Base-by-base conservation (phyloP, 192 early-diverging fungal genomes). In the Coemansia reversa region DNA sequence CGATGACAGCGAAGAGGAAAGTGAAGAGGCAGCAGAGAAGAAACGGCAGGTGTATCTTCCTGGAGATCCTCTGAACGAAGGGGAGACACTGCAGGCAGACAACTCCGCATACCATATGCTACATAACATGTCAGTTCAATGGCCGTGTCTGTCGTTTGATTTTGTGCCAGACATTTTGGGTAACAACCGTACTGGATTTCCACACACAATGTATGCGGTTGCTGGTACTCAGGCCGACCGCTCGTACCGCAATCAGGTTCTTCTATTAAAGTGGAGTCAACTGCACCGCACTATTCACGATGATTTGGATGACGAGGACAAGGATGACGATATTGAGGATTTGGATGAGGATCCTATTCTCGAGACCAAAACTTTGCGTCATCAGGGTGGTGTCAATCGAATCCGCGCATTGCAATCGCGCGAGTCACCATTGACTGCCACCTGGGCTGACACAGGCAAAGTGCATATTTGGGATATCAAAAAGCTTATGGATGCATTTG, bases 121-220 rank as follows among this genome's bases (percentile, higher is more conserved):
- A 59, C 96, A 99, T 82, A 83, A 84, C 22, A 85, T 99, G 85
- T 84, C 91, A 49, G 91, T 93, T 28, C 87, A 94, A 70, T 95
- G 95, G 92, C 97, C 97, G 27, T 97, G 94, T 72, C 86, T 99
- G 52, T 93, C 90, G 74, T 99, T 99, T 65, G 97, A 99, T 73
- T 85, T 99, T 67, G 81, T 99, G 53, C 84, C 87, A 20, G 95
- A 98, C 72, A 87, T 87, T 39, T 78, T 97, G 33, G 97, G 95
- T 6, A 79, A 76, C 25, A 85, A 86, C 59, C 82, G 95, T 57
- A 89, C 84, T 39, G 85, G 83, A 75, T 99, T 92, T 74, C 97
- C 97, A 42, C 89, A 90, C 70, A 96, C 96, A 30, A 81, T 89
- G 45, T 99, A 97, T 74, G 83, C 96, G 16, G 94, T 95, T 12